These are phyloP conservation scores for Prinsepia uniflora DNA, from an alignment of 306 rosid genomes.

Conservation along the genomic window DNA sequence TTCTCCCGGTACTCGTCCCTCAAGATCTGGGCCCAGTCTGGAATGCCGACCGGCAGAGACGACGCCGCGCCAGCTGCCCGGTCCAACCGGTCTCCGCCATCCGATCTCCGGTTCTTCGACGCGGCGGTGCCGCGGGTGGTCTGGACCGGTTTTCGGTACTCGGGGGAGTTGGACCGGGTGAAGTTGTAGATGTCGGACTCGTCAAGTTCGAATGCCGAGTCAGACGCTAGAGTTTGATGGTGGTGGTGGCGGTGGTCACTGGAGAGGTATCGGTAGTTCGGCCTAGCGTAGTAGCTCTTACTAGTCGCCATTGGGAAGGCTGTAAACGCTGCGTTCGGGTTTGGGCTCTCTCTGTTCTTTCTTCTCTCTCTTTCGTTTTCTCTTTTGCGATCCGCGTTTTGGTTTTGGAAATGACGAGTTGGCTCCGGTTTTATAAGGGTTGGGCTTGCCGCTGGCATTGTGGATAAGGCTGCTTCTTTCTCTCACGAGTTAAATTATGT, in stretches of 20 bases:
- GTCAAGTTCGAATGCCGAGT: slow-evolving; percentile 62
- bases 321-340: background rate
- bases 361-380: background rate
- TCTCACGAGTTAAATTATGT: background rate
- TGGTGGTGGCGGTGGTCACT: slow-evolving; percentile 35
- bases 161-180: slow-evolving; percentile 48
- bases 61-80: slow-evolving; percentile 37
- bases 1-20: slow-evolving; percentile 56
- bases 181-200: slow-evolving; percentile 73
- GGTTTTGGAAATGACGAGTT: slow-evolving; percentile 11
- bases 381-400: background rate
- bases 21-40: slow-evolving; percentile 87
- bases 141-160: slow-evolving; percentile 40
- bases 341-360: background rate
- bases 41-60: slow-evolving; percentile 70
- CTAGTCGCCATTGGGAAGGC: slow-evolving; percentile 50
- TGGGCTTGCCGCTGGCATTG: slow-evolving; percentile 21
- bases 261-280: slow-evolving; percentile 53
- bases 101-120: slow-evolving; percentile 20
- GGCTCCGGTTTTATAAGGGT: slow-evolving; percentile 48
- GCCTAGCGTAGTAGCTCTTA: slow-evolving; percentile 38
- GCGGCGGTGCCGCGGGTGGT: slow-evolving; percentile 19
- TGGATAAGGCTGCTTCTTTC: slow-evolving; percentile 51
- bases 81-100: slow-evolving; percentile 8
- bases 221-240: slow-evolving; percentile 28